These are phyloP conservation scores for Epichloe sp. DNA, from an alignment of 2,329 filamentous ascomycete genomes.

Conservation along the genomic window DNA sequence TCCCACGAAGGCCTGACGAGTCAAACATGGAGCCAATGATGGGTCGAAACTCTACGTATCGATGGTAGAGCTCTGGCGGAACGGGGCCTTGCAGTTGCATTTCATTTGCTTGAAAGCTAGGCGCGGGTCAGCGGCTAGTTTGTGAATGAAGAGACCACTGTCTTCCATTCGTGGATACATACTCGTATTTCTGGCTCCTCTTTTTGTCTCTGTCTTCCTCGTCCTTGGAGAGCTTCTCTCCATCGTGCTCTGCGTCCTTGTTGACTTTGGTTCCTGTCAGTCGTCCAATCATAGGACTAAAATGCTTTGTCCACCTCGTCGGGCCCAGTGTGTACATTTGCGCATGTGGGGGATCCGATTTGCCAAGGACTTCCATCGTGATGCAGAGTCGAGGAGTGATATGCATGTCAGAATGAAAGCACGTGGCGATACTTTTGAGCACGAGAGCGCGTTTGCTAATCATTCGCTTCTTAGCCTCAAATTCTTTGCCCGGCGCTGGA, in stretches of 20 bases:
- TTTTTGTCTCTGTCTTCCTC: conserved; percentile 27
- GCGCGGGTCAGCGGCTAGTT: neutral
- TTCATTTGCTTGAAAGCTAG: conserved; percentile 82
- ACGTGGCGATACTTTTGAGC: conserved; percentile 52
- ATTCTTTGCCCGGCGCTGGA: conserved; percentile 42
- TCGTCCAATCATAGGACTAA: conserved; percentile 77
- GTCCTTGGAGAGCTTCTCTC: conserved; percentile 6
- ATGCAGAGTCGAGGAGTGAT: conserved; percentile 60
- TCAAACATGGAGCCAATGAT: conserved; percentile 86
- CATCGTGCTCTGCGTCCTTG: conserved; percentile 39
- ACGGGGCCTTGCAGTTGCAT: conserved; percentile 78
- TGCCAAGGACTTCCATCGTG: conserved; percentile 66
- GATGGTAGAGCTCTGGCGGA: conserved; percentile 69
- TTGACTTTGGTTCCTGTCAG: conserved; percentile 60
- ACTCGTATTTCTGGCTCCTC: conserved; percentile 64
- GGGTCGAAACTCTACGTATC: conserved; percentile 84
- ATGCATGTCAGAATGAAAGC: conserved; percentile 46
- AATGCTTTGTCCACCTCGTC: conserved; percentile 66
- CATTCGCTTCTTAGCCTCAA: conserved; percentile 66
- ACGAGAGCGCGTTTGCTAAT: conserved; percentile 80
- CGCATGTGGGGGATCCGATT: conserved; percentile 54
- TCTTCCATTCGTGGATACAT: conserved; percentile 7
- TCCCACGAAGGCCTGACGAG: conserved; percentile 61
- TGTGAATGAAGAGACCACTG: neutral
- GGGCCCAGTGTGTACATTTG: conserved; percentile 72